Base-by-base conservation (phyloP, 2,329 filamentous ascomycete species). In the Macrophomina phaseolina region DNA sequence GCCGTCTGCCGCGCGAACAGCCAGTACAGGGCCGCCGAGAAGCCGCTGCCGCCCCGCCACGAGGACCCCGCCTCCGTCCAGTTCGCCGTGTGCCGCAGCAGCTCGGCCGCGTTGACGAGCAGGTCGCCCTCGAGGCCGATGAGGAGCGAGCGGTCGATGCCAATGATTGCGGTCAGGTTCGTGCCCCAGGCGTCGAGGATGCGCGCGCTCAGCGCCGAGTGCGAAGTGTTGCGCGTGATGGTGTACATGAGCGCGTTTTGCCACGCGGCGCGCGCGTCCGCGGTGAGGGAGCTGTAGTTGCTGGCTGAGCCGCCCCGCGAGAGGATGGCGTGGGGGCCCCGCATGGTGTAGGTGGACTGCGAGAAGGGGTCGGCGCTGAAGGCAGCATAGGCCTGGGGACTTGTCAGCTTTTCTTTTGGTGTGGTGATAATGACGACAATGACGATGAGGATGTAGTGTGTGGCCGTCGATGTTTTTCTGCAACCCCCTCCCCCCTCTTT, bases 231-330 rank as follows among this genome's bases (percentile, higher is more conserved):
- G 7, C 71, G 70, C 0, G 80, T 81, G 65, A 82, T 80, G 58
- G 81, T 81, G 80, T 78, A 81, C 79, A 81, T 79, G 8, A 81
- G 69, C 5, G 80, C 74, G 53, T 81, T 80, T 63, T 81, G 80
- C 67, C 74, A 81, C 1, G 79, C 78, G 0, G 79, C 79, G 18
- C 79, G 73, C 4, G 70, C 73, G 67, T 81, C 79, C 3, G 73
- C 68, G 11, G 76, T 72, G 66, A 81, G 81, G 1, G 71, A 70
- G 2, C 72, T 77, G 51, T 80, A 79, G 58, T 81, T 81, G 69
- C 72, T 79, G 46, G 70, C 65, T 23, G 23, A 23, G 4, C 56
- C 5, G 0, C 79, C 78, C 1, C 79, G 74, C 5, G 73, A 77
- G 5, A 76, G 55, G 2, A 80, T 72, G 0, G 67, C 53, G 6